Evolutionary conservation across 2,329 filamentous ascomycete species (phyloP), one percentile per base, ranked within the genome.

Genomic region (Annulohypoxylon truncatum): DNA sequence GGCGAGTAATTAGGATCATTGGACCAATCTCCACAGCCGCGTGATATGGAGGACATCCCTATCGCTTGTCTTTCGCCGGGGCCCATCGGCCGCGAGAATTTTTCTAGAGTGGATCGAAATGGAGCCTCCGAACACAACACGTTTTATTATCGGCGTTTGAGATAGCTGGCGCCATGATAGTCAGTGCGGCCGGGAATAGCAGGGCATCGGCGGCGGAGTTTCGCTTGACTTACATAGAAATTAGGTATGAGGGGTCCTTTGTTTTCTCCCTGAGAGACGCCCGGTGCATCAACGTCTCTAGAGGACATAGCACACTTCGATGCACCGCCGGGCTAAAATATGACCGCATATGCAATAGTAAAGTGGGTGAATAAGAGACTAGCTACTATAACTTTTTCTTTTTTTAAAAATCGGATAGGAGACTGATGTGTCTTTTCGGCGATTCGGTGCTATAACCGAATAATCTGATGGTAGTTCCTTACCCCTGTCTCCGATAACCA

Each of bases 321-420:
- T 20, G 29, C 10, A 44, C 5, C 24, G 2, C 15, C 20, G 44
- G 53, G 31, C 57, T 58, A 61, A 67, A 61, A 47, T 38, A 58
- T 65, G 52, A 68, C 66, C 38, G 61, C 58, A 65, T 65, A 55
- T 54, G 28, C 48, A 57, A 33, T 22, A 33, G 26, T 22, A 18
- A 26, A 33, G 15, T 35, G 44, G 52, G 18, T 12, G 20, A 44
- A 28, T 7, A 31, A 7, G 44, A 13, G 7, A 35, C 35, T 20
- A 29, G n/a, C 48, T 52, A 22, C 9, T n/a, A n/a, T n/a, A n/a
- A n/a, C 13, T 28, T 28, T 31, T 33, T 28, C 33, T n/a, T 22
- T 24, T 47, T 18, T 40, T 18, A 22, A 48, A 31, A 7, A 24
- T 35, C 26, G 24, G 28, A 42, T 1, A 38, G n/a, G 35, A 8